Base-by-base conservation (phyloP, 2,329 filamentous ascomycete species). In the Verticillium longisporum region DNA sequence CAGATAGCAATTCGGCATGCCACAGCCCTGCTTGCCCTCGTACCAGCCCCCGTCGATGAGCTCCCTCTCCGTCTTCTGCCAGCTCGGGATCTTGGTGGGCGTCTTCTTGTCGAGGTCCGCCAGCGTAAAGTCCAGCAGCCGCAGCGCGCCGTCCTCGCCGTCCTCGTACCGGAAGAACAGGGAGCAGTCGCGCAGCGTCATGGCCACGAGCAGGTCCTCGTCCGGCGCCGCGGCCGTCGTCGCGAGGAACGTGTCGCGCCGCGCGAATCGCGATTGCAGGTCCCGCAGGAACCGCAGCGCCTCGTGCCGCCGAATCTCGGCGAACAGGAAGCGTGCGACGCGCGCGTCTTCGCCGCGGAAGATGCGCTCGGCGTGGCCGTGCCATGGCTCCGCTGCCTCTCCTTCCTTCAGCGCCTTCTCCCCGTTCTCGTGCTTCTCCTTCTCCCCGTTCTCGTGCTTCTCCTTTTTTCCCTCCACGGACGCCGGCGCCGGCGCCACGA, bases 181-280 rank as follows among this genome's bases (percentile, higher is more conserved):
- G 3, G 89, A 91, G 71, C 90, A 92, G 76, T 95, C 91, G 57
- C 91, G 80, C 65, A 95, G 72, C 3, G 91, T 93, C 90, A 94
- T 94, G 61, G 89, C 89, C 6, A 90, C 38, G 15, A 59, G 57
- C 31, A 59, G 41, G 32, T 59, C 57, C 41, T 80, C 73, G 3
- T 72, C 69, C 1, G 71, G 71, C 56, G 77, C 70, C 9, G 77
- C 74, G 2, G 74, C 66, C 2, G 41, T 34, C 10, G 41, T 54
- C 21, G 26, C 26, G 38, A 53, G 32, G 13, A 59, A 59, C 7
- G 57, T 54, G 6, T 53, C 57, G 4, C 26, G 26, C 3, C 57
- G 21, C 15, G 57, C 57, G 32, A 54, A 37, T 6, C 45, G 31
- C 4, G 31, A 32, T 45, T 59, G 57, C 34, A 75, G 71, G 10